A percentile compares a stretch with the other conserved stretches of the same genome.
These are phyloP conservation scores for Dioscorea zingiberensis DNA, from an alignment of 106 monocot species.

Conservation along the genomic window DNA sequence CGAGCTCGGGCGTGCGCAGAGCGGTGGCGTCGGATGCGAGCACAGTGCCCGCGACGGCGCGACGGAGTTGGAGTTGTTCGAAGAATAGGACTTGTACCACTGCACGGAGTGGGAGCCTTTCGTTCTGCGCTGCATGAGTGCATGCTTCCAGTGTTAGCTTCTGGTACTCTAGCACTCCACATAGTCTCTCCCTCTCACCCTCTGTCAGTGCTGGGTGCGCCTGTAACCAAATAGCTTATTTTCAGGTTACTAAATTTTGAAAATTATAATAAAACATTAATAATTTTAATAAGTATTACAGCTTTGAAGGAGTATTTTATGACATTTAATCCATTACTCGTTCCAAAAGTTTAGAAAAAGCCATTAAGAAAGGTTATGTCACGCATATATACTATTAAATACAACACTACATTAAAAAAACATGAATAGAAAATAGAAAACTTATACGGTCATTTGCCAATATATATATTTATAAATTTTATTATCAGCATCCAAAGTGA, in stretches of 20 bases:
- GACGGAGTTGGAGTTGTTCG: conserved; percentile 38
- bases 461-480: too few species aligned
- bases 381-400: too few species aligned
- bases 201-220: conserved; percentile 40
- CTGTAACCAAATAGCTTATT: conserved; percentile 9
- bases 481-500: too few species aligned
- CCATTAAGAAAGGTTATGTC: too few species aligned
- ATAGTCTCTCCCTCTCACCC: conserved; percentile 36
- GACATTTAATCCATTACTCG: too few species aligned
- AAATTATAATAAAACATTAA: neutral
- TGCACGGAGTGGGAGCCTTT: conserved; percentile 42
- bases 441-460: too few species aligned
- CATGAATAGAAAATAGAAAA: too few species aligned
- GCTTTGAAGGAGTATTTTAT: too few species aligned
- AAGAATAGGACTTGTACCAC: conserved; percentile 50
- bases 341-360: too few species aligned
- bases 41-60: conserved; percentile 9
- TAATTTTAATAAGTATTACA: neutral
- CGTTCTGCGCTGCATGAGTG: conserved; percentile 57
- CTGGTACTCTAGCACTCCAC: conserved; percentile 45
- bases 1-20: neutral
- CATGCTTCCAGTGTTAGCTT: conserved; percentile 52
- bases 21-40: too few species aligned
- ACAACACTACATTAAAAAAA: too few species aligned
- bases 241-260: neutral